Base-by-base conservation (phyloP, 1,284 basidiomycete species). In the Stereum hirsutum region DNA sequence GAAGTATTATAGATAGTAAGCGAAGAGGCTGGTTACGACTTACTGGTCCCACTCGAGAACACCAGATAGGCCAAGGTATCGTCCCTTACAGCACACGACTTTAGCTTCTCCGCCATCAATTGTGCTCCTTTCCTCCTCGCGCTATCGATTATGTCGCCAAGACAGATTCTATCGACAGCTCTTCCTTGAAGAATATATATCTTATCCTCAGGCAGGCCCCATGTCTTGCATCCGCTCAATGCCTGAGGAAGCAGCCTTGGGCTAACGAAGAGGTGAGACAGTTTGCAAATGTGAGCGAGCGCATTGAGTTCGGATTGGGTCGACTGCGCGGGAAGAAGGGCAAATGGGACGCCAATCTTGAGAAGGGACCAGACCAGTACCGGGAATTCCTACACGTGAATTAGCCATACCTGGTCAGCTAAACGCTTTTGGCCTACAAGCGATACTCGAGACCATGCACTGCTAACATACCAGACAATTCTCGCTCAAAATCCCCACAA, bases 31-130 rank as follows among this genome's bases (percentile, higher is more conserved):
- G n/a, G n/a, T n/a, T n/a, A n/a, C n/a, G n/a, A n/a, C n/a, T n/a
- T n/a, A n/a, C n/a, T 85, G 0, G 85, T 88, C 25, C 84, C 85
- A 51, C 84, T 88, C 1, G 84, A 88, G 53, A 86, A 86, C 0
- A 82, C 60, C 1, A 89, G 61, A 57, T 87, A 85, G 0, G 81
- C 84, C 1, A 86, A 60, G 0, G 81, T 83, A 50, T 79, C 61
- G 28, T 64, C 68, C 25, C 54, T 64, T 0, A 74, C 81, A 0
- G 68, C 65, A 30, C 65, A 67, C 14, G 75, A 58, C n/a, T n/a
- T n/a, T n/a, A n/a, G n/a, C n/a, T n/a, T n/a, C n/a, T n/a, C n/a
- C 1, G 62, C 59, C 2, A 74, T 52, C 2, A 62, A 55, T 5
- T 72, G 65, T 2, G 72, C 50, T 0, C 62, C 60, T 23, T 63